Evolutionary conservation across 139 green algal species (phyloP).

Genomic region (Bryopsis sp.): DNA sequence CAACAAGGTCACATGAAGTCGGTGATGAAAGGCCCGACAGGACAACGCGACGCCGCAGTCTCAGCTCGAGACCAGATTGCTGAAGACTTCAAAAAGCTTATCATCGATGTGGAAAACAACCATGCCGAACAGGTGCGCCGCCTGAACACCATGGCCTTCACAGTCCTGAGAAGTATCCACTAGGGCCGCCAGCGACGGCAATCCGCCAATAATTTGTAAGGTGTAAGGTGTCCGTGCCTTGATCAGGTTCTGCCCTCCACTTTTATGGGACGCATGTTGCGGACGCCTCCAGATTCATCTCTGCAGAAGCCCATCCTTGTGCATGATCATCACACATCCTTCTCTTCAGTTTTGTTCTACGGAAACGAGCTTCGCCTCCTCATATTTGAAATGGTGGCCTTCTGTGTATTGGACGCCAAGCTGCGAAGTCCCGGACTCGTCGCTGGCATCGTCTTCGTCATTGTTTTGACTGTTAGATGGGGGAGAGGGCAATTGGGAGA

Average conservation of each 20-base stretch:
- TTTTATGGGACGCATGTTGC: background rate
- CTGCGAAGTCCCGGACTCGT: background rate
- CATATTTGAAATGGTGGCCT: background rate
- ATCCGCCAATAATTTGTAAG: no score
- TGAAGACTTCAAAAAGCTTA: background rate
- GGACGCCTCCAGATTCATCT: background rate
- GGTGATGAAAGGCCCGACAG: no score
- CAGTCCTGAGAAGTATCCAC: no score
- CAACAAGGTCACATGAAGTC: no score
- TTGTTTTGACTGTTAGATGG: background rate
- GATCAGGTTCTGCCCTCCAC: background rate
- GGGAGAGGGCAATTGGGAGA: background rate
- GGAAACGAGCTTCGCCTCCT: background rate
- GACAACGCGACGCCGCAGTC: no score
- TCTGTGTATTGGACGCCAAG: background rate
- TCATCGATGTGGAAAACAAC: background rate
- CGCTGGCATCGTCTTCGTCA: background rate
- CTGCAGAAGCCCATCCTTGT: background rate
- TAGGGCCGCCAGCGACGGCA: no score
- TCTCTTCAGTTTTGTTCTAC: background rate
- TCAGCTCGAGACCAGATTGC: background rate
- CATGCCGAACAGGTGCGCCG: constrained; percentile 1
- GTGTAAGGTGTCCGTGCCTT: no score
- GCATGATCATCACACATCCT: background rate
- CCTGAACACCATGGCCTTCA: no score